Base-by-base conservation (phyloP, 1,139 yeast genomes). In the Saccharomyces uvarum region DNA sequence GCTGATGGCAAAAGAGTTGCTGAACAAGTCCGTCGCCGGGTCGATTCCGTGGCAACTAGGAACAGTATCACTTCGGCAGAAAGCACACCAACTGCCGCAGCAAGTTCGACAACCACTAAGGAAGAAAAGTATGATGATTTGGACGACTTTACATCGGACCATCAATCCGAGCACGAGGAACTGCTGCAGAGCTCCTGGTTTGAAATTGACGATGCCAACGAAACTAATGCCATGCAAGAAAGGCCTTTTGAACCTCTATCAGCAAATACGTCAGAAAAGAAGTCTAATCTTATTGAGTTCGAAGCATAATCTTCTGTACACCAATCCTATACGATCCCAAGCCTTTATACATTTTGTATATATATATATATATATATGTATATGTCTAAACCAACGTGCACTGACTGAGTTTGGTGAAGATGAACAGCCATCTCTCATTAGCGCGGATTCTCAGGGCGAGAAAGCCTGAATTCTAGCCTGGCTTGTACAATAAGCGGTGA, bases 1-100 rank as follows among this genome's bases (percentile, higher is more conserved):
- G 95, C 96, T 0, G 98, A 93, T 70, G 97, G 97, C 4, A 78
- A 88, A 68, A 82, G 91, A 55, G 96, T 91, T 14, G 97, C 98
- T 0, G 83, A 80, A 54, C 91, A 88, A 66, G 95, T 91, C 1
- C 83, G 93, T 61, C 83, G 86, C 62, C 82, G 96, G 59, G 89
- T 88, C 80, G 97, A 90, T 67, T 72, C 76, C 2, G 70, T 65
- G 2, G 69, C 73, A 11, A 68, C 74, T 1, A 62, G 61, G 32
- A 57, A 57, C n/a, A 64, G 66, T 48, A 52, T 52, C 4, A 57
- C 59, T 14, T 60, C 66, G 6, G 51, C 48, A 3, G 62, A 57
- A n/a, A 56, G 54, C 46, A 31, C 29, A 5, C 48, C 52, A 3
- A 41, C 56, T 11, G 28, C 19, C 26, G 42, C 56, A 5, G 48